These are phyloP conservation scores for Ilyonectria mors-panacis DNA, from an alignment of 2,329 filamentous ascomycete genomes.

Conservation along the genomic window DNA sequence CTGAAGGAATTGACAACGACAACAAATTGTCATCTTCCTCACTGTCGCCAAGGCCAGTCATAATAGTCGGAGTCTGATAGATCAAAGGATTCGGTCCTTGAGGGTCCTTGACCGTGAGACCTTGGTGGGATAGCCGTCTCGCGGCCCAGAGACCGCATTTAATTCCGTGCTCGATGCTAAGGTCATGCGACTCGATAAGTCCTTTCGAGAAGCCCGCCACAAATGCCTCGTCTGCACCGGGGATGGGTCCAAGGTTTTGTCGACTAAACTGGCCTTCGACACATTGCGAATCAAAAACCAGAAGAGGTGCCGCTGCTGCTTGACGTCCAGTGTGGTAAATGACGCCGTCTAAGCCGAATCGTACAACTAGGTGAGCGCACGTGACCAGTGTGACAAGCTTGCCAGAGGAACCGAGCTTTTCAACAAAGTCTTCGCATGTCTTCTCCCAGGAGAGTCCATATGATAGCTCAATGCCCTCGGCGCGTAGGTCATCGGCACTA, in stretches of 20 bases:
- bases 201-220: constrained; percentile 2
- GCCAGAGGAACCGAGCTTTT: constrained; percentile 4
- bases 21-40: background rate
- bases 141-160: background rate
- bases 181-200: background rate
- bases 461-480: constrained; percentile 9
- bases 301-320: background rate
- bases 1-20: background rate
- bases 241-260: background rate
- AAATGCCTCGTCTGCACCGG: background rate
- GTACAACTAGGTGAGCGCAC: constrained; percentile 4
- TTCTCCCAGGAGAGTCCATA: constrained; percentile 9
- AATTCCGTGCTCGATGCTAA: constrained; percentile 1
- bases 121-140: background rate
- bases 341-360: constrained; percentile 5
- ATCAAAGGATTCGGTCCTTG: background rate
- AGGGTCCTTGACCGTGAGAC: background rate
- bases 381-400: constrained; percentile 6
- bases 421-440: constrained; percentile 6
- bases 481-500: constrained; percentile 6
- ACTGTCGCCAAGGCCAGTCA: background rate
- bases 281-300: background rate
- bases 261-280: constrained; percentile 7
- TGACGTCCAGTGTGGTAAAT: constrained; percentile 2
- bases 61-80: background rate